Base-by-base conservation (phyloP, 163 green algal species). In the Chlamydomonas reinhardtii region DNA sequence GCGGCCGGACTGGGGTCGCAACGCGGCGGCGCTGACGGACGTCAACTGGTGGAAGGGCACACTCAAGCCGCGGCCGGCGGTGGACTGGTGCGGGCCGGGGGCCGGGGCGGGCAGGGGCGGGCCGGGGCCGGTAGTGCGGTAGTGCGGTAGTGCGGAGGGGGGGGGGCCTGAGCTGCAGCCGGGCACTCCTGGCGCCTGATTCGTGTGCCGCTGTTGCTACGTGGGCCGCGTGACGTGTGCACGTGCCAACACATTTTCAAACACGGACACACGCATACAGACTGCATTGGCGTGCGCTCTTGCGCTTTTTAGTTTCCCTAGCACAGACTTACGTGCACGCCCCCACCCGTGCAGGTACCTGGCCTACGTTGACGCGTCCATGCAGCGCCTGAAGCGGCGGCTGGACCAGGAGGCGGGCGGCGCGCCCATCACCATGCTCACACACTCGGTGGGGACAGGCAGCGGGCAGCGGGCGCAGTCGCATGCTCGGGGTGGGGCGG, bases 21-120 rank as follows among this genome's bases (percentile, higher is more conserved):
- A 99, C 88, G 96, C 96, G 20, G 90, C 91, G 1, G 97, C 97
- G 0, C 84, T 99, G 0, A 85, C 93, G 27, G 93, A 98, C 74
- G n/a, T 62, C 11, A 94, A 95, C 64, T 99, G 98, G 93, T 99
- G 97, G 97, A 89, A 80, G 35, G 97, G 97, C 16, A 97, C 92
- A 0, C 91, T 99, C 12, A 92, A 95, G 76, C 97, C 97, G 25
- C 88, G 97, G 20, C 97, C 95, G n/a, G 95, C 95, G 16, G 97
- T 99, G 4, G 92, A 99, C 91, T 99, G 97, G 94, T 95, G 62
- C 39, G 73, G 3, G 68, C 15, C 25, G 14, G 66, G 31, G 19
- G 8, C 19, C 56, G 56, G 17, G 20, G 56, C 11, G 56, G 56
- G 11, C 5, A 15, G 56, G 20, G 56, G 56, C 56, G 56, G 17